Evolutionary conservation across 768 basidiomycete genomes (phyloP).

Genomic region (Heimioporus sp.): DNA sequence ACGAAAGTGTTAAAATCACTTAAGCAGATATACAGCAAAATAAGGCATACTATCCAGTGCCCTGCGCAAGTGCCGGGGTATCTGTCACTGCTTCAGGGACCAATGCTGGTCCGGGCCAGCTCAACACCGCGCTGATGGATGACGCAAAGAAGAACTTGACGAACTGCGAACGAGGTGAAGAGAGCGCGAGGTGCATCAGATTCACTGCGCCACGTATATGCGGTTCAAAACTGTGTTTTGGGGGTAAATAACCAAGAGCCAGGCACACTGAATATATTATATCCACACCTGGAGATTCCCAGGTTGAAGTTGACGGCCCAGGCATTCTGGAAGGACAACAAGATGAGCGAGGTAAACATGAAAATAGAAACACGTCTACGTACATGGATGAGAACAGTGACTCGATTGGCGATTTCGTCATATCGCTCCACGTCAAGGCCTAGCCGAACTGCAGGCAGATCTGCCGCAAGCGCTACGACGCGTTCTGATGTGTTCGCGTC

Average conservation of each 20-base stretch:
- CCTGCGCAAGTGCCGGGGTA: slow-evolving; percentile 29
- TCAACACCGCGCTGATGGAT: slow-evolving; percentile 37
- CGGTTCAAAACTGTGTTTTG: slow-evolving; percentile 35
- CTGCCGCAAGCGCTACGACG: slow-evolving; percentile 44
- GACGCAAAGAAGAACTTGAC: slow-evolving; percentile 53
- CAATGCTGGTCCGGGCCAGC: slow-evolving; percentile 17
- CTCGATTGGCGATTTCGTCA: slow-evolving; percentile 30
- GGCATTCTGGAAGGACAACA: slow-evolving; percentile 37
- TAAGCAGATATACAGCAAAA: neutral
- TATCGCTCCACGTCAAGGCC: slow-evolving; percentile 40
- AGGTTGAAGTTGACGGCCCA: slow-evolving; percentile 60
- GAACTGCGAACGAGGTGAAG: slow-evolving; percentile 30
- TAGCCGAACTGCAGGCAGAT: slow-evolving; percentile 39
- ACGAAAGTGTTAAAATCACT: too few relatives aligned
- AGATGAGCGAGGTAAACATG: neutral
- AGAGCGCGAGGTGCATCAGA: slow-evolving; percentile 48
- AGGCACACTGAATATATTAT: too few relatives aligned
- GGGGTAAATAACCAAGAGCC: neutral
- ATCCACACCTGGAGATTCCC: slow-evolving; percentile 12
- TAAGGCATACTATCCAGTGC: slow-evolving; percentile 27
- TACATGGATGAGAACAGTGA: slow-evolving; percentile 49
- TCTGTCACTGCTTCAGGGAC: slow-evolving; percentile 25
- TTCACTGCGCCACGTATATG: slow-evolving; percentile 51
- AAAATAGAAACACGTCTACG: neutral
- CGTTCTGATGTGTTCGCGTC: slow-evolving; percentile 15